Conservation (phyloP, 352 stramenopile species). For the Phytophthora sansomeana region DNA sequence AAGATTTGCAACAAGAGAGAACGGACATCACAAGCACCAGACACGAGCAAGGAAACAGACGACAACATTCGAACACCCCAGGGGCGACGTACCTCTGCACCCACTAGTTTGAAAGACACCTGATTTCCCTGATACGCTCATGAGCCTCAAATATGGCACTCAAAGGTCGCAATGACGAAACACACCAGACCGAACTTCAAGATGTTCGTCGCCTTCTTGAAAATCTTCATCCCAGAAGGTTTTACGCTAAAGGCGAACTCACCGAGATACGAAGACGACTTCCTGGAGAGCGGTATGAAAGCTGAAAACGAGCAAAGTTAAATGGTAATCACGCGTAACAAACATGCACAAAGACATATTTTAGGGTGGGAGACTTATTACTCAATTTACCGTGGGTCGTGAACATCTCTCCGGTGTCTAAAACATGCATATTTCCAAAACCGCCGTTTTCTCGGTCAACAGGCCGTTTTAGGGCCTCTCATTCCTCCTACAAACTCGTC, state of each 20-base stretch:
- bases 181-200: constrained; percentile 5
- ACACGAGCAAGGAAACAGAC: too few species aligned
- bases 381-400: not conserved
- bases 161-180: not conserved
- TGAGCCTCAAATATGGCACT: constrained; percentile 4
- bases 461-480: not conserved
- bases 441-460: constrained; percentile 4
- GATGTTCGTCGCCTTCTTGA: constrained; percentile 3
- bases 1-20: not conserved
- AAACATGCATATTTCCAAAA: too few species aligned
- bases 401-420: not conserved
- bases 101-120: too few species aligned
- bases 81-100: too few species aligned
- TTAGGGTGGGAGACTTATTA: not conserved
- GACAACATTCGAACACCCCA: too few species aligned
- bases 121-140: too few species aligned
- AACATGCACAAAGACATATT: constrained; percentile 1
- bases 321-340: constrained; percentile 3
- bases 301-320: constrained; percentile 1
- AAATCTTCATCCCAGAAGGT: not conserved
- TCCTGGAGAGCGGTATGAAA: not conserved
- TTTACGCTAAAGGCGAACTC: not conserved
- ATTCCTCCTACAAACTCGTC: not conserved
- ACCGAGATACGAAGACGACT: not conserved
- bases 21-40: too few species aligned